These are phyloP conservation scores for Dalechampia spathulata DNA, from an alignment of 441 rosid species.

Conservation along the genomic window DNA sequence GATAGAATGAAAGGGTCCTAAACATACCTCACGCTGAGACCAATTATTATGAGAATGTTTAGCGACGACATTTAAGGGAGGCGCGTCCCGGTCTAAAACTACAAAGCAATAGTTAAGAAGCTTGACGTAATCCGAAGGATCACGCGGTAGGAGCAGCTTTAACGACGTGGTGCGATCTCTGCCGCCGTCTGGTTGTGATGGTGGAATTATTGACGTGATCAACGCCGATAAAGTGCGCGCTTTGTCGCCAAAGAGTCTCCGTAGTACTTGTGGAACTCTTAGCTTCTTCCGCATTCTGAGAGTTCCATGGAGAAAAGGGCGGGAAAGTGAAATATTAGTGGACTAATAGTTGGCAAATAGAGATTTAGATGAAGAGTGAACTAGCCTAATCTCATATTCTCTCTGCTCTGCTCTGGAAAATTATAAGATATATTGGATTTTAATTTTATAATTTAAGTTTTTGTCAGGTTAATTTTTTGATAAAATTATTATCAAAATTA, in stretches of 20 bases:
- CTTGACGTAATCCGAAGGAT: slow-evolving; percentile 45
- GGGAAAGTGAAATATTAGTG: background rate
- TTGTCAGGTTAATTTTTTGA: too few species aligned
- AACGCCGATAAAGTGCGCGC: slow-evolving; percentile 41
- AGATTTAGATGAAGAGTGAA: too few species aligned
- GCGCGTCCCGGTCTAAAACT: slow-evolving; percentile 38
- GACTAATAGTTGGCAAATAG: background rate
- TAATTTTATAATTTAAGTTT: too few species aligned
- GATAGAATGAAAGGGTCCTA: too few species aligned
- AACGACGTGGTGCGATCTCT: background rate
- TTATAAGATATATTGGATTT: too few species aligned
- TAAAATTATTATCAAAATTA: too few species aligned
- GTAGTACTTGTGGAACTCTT: slow-evolving; percentile 50
- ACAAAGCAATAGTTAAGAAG: slow-evolving; percentile 57
- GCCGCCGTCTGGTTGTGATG: slow-evolving; percentile 3
- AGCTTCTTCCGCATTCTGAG: slow-evolving; percentile 41
- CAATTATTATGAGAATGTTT: slow-evolving; percentile 23
- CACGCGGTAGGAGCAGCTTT: slow-evolving; percentile 38
- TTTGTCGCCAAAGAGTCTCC: slow-evolving; percentile 40
- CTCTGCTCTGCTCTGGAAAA: too few species aligned
- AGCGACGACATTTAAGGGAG: slow-evolving; percentile 28
- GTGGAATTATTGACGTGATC: slow-evolving; percentile 29
- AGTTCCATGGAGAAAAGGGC: too few species aligned
- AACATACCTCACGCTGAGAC: slow-evolving; percentile 53
- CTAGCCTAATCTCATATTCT: too few species aligned